These are phyloP conservation scores for Auricularia cornea DNA, from an alignment of 768 basidiomycete genomes.

Conservation along the genomic window DNA sequence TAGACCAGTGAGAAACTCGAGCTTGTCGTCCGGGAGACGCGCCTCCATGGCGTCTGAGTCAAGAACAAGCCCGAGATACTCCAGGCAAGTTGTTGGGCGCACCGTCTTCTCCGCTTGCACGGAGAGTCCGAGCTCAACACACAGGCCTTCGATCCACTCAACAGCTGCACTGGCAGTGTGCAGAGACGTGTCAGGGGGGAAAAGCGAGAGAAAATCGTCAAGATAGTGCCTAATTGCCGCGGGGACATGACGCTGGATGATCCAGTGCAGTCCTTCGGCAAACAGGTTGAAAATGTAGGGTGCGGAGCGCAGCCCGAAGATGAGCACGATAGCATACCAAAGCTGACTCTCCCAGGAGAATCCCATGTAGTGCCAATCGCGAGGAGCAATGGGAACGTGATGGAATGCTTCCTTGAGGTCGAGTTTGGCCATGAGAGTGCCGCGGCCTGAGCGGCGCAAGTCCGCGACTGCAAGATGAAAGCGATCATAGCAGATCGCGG, in stretches of 20 bases:
- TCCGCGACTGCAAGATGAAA: conserved; percentile 13
- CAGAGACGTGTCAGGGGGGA: too few species aligned
- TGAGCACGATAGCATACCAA: conserved; percentile 25
- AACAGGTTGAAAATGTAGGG: conserved; percentile 36
- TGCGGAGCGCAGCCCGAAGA: conserved; percentile 25
- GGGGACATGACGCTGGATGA: too few species aligned
- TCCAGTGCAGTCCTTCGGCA: conserved; percentile 34
- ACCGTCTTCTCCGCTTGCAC: conserved; percentile 22
- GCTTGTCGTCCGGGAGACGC: conserved; percentile 20
- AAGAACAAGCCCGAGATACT: conserved; percentile 14
- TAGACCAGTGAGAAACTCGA: conserved; percentile 25
- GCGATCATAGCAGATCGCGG: conserved; percentile 22
- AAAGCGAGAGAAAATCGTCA: too few species aligned
- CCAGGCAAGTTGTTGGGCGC: conserved; percentile 9
- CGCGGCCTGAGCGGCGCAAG: conserved; percentile 16
- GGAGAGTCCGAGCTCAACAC: conserved; percentile 20
- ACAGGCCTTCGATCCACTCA: conserved; percentile 24
- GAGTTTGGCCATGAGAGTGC: conserved; percentile 24
- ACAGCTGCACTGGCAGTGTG: conserved; percentile 7
- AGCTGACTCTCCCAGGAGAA: conserved; percentile 21
- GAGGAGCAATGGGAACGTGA: conserved; percentile 24
- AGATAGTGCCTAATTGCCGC: too few species aligned
- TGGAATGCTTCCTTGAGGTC: conserved; percentile 33
- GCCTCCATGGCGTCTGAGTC: conserved; percentile 24
- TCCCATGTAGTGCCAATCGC: conserved; percentile 27